Percentiles rank a stretch among this genome's conserved stretches.
Conservation (phyloP, 78 protist genomes). For the Bigelowiella natans region DNA sequence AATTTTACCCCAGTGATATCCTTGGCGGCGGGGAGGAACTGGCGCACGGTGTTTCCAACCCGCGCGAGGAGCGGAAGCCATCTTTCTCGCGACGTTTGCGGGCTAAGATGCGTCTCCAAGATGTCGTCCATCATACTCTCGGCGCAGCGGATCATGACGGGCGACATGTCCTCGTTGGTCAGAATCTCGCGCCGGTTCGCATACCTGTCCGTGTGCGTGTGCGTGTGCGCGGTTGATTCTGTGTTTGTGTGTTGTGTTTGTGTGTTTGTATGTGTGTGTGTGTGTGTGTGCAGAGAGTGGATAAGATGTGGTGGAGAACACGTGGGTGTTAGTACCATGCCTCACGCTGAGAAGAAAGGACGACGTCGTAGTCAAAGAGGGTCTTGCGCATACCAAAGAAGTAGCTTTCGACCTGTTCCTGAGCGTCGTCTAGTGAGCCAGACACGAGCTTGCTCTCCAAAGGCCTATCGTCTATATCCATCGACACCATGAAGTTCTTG, state of each 20-base stretch:
- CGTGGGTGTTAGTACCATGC: neutral
- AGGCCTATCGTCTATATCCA: neutral
- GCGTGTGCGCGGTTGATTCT: neutral
- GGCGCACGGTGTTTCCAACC: too few relatives aligned
- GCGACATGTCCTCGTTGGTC: too few relatives aligned
- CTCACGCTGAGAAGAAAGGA: neutral
- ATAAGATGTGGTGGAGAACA: neutral
- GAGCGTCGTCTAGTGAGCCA: neutral
- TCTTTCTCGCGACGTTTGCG: neutral
- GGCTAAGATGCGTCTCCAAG: neutral
- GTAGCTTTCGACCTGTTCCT: neutral
- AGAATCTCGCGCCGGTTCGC: too few relatives aligned
- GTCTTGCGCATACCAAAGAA: conserved; percentile 7
- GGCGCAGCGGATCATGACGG: too few relatives aligned
- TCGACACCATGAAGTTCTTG: neutral
- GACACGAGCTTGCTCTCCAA: neutral
- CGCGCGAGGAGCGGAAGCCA: too few relatives aligned
- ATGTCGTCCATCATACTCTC: too few relatives aligned
- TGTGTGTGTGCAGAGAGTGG: neutral
- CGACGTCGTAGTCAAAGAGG: conserved; percentile 35
- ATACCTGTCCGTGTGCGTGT: neutral
- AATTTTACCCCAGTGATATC: neutral
- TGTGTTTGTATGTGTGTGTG: neutral
- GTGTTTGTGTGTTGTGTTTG: neutral
- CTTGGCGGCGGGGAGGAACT: neutral